A percentile compares a stretch with the other conserved stretches of the same genome.
Evolutionary conservation across 1,284 basidiomycete species (phyloP).

Genomic region (Vanrija sp.): DNA sequence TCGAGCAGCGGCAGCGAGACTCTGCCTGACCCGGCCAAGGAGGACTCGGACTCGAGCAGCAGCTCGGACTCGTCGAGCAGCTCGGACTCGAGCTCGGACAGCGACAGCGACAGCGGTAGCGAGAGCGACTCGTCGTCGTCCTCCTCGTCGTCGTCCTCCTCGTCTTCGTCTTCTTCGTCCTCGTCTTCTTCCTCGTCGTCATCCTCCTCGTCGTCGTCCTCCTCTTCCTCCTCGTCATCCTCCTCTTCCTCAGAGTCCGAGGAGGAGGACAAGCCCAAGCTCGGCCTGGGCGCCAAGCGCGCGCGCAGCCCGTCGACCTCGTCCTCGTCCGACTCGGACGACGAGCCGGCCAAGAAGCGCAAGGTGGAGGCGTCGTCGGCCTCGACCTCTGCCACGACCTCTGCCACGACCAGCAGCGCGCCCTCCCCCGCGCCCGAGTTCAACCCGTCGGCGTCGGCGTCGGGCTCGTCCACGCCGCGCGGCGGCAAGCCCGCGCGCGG

Average conservation of each 20-base stretch:
- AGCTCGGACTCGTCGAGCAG: constrained; percentile 13
- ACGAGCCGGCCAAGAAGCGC: constrained; percentile 37
- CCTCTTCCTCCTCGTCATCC: constrained; percentile 27
- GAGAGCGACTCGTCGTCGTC: constrained; percentile 11
- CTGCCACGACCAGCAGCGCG: constrained; percentile 14
- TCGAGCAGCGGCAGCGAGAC: constrained; percentile 15
- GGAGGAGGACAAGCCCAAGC: constrained; percentile 15
- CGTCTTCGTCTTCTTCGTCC: constrained; percentile 25
- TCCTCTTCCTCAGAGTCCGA: constrained; percentile 26
- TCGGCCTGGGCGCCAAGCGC: constrained; percentile 18
- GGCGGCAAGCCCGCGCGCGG: constrained; percentile 8
- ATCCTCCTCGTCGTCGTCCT: not conserved
- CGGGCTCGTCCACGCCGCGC: constrained; percentile 16
- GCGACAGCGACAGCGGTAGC: constrained; percentile 6
- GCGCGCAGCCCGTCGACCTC: constrained; percentile 22
- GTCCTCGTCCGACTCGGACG: constrained; percentile 28
- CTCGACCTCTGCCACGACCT: constrained; percentile 23
- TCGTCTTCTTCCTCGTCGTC: constrained; percentile 34
- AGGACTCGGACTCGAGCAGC: not conserved
- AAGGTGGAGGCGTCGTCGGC: constrained; percentile 23
- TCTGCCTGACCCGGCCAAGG: constrained; percentile 11
- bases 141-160: constrained; percentile 12
- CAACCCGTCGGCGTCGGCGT: constrained; percentile 3
- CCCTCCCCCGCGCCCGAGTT: constrained; percentile 12
- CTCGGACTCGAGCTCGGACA: constrained; percentile 8